Evolutionary conservation across 2,329 filamentous ascomycete species (phyloP).

Genomic region (Leptosphaerulina australis): DNA sequence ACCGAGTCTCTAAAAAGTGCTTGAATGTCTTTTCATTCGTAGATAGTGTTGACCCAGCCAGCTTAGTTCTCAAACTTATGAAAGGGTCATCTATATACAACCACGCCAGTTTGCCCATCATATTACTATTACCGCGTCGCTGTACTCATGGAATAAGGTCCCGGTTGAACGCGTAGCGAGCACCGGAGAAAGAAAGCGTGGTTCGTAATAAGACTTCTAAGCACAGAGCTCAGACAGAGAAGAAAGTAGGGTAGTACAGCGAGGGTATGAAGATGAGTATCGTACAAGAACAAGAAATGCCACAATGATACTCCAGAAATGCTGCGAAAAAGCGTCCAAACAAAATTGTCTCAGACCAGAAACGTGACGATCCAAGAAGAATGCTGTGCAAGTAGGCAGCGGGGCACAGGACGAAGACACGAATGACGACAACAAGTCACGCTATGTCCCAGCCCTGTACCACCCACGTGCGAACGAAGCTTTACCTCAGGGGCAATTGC

Average conservation of each 20-base stretch:
- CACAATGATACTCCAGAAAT: slow-evolving; percentile 18
- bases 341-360: not conserved
- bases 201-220: no score
- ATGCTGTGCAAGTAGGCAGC: not conserved
- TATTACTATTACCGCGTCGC: slow-evolving; percentile 19
- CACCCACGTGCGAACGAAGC: not conserved
- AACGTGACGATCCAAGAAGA: not conserved
- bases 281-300: slow-evolving; percentile 17
- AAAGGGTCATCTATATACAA: slow-evolving; percentile 13
- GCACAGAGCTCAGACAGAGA: not conserved
- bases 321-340: slow-evolving; percentile 4
- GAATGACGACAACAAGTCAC: not conserved
- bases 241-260: slow-evolving; percentile 23
- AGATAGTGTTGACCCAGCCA: no score
- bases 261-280: slow-evolving; percentile 30
- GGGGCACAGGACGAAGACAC: not conserved
- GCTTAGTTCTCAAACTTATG: slow-evolving; percentile 4
- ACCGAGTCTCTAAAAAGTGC: no score
- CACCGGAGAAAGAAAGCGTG: not conserved
- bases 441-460: not conserved
- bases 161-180: not conserved
- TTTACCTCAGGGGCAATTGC: slow-evolving; percentile 71
- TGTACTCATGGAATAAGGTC: not conserved
- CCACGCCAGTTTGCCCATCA: slow-evolving; percentile 1
- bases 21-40: no score